phyloP scores from a whole-genome alignment of 1,284 basidiomycete species.

The Sparassis latifolia region DNA sequence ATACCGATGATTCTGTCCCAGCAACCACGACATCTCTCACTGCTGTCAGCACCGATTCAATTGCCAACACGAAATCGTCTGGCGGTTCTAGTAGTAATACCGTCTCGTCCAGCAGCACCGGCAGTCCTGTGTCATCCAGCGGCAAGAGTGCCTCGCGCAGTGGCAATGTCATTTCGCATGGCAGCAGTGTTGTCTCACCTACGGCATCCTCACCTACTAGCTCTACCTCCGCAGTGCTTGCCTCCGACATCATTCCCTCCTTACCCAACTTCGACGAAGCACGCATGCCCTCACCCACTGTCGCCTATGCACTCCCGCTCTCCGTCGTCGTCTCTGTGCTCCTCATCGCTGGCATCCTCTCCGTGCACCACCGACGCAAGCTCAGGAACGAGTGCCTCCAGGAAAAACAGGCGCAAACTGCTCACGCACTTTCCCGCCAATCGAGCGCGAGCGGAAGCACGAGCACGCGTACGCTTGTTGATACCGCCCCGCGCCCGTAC shows the following conservation, averaged over 20 bases:
- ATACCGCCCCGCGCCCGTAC: constrained; percentile 6
- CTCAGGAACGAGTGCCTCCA: constrained; percentile 19
- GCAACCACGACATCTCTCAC: not conserved
- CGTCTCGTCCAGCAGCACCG: too few relatives aligned
- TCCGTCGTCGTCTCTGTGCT: constrained; percentile 35
- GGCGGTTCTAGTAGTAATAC: too few relatives aligned
- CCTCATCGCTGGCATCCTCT: constrained; percentile 29
- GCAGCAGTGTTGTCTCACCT: not conserved
- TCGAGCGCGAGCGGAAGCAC: constrained; percentile 6
- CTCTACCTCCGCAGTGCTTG: not conserved
- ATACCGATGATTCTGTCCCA: not conserved
- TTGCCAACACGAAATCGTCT: too few relatives aligned
- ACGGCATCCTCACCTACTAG: constrained; percentile 1
- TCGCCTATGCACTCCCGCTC: constrained; percentile 39
- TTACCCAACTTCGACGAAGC: constrained; percentile 22
- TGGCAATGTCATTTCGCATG: too few relatives aligned
- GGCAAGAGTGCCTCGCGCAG: too few relatives aligned
- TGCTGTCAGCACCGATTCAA: not conserved
- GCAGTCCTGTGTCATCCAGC: too few relatives aligned
- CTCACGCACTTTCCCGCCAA: constrained; percentile 8
- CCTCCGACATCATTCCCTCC: constrained; percentile 1
- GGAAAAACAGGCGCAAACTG: constrained; percentile 10
- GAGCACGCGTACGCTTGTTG: constrained; percentile 12
- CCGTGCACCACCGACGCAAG: constrained; percentile 21
- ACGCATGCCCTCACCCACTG: constrained; percentile 28